phyloP scores from a whole-genome alignment of 2,329 filamentous ascomycete species.

The Phyllosticta paracitricarpa region DNA sequence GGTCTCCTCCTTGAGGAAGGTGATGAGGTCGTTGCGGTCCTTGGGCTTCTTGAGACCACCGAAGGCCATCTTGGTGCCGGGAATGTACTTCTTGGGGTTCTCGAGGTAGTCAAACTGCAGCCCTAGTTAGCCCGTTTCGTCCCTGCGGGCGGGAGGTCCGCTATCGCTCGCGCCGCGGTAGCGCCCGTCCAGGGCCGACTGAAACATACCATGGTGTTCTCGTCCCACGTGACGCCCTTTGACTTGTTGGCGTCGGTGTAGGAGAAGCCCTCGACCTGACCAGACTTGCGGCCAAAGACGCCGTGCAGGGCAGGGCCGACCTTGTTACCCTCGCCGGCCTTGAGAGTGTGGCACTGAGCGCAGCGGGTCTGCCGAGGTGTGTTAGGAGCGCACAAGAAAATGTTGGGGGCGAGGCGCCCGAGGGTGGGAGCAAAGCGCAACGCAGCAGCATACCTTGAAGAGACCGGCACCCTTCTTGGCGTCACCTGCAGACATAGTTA shows the following conservation, averaged over 20 bases:
- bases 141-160: background rate
- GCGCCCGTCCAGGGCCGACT: background rate
- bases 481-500: conserved; percentile 54
- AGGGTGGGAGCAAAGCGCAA: conserved; percentile 3
- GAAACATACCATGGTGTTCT: conserved; percentile 64
- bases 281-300: conserved; percentile 93
- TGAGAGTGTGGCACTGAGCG: conserved; percentile 96
- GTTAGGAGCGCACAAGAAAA: conserved; percentile 16
- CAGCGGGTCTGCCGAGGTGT: conserved; percentile 59
- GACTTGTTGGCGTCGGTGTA: conserved; percentile 99
- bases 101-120: conserved; percentile 89
- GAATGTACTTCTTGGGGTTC: conserved; percentile 99
- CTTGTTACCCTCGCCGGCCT: conserved; percentile 88
- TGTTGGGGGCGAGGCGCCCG: conserved; percentile 1
- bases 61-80: conserved; percentile 99
- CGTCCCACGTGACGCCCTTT: conserved; percentile 83
- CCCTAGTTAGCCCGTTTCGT: background rate
- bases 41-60: conserved; percentile 99
- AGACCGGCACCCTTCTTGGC: conserved; percentile 93
- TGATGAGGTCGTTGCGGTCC: conserved; percentile 98
- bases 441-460: conserved; percentile 60
- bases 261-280: conserved; percentile 80
- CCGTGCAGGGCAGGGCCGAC: conserved; percentile 94
- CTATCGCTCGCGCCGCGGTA: background rate
- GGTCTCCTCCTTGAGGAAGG: conserved; percentile 62